Conservation (phyloP, 2,329 filamentous ascomycete genomes). For the Colletotrichum echinochloae region DNA sequence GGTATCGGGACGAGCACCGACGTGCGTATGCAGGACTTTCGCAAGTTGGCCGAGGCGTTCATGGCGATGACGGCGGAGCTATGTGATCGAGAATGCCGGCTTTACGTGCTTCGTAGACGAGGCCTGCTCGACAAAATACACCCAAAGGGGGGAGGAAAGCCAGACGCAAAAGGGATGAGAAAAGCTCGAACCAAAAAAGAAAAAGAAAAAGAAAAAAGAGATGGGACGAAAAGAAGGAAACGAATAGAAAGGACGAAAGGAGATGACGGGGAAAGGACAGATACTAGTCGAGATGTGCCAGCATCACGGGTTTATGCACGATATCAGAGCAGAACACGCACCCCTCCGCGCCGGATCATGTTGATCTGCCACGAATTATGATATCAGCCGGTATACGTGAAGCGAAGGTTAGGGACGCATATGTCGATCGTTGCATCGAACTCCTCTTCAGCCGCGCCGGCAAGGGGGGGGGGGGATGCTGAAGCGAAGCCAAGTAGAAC, state of each 20-base stretch:
- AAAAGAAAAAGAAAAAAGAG: too few species aligned
- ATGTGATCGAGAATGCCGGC: too few species aligned
- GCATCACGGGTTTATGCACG: background rate
- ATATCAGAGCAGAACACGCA: background rate
- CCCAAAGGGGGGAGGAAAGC: background rate
- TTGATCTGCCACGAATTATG: background rate
- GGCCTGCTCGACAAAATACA: background rate
- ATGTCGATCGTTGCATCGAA: background rate
- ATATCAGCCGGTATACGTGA: background rate
- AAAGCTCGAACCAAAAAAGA: too few species aligned
- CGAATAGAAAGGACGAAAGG: background rate
- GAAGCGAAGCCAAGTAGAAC: background rate
- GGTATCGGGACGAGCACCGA: slow-evolving; percentile 12
- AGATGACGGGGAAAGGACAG: background rate
- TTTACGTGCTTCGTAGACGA: background rate
- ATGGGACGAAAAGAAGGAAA: too few species aligned
- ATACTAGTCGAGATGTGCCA: background rate
- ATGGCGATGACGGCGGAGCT: background rate
- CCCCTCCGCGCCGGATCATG: background rate
- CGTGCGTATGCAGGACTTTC: slow-evolving; percentile 8
- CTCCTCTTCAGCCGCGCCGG: background rate
- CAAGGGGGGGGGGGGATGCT: background rate
- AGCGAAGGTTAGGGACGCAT: background rate
- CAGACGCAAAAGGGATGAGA: background rate
- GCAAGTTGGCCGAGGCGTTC: slow-evolving; percentile 20